phyloP scores from a whole-genome alignment of 208 protist genomes.

The Crithidia acanthocephali region DNA sequence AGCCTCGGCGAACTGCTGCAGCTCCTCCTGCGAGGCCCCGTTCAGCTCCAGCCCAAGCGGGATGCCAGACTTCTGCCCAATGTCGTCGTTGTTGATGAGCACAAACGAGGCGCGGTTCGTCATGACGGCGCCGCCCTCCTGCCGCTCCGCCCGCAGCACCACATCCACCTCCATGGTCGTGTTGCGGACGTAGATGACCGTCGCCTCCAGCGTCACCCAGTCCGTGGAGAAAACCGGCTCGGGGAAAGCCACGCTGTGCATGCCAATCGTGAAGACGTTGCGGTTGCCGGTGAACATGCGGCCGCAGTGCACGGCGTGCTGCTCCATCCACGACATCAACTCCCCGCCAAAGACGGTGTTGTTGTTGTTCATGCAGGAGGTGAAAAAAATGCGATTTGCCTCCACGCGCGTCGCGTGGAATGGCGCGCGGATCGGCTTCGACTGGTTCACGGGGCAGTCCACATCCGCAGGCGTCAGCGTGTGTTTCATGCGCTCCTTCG shows the following conservation, averaged over 20 bases:
- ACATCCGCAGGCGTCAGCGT: slow-evolving; percentile 50
- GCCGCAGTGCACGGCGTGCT: slow-evolving; percentile 85
- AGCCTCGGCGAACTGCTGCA: slow-evolving; percentile 72
- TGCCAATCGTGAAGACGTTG: slow-evolving; percentile 87
- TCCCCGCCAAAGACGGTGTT: slow-evolving; percentile 94
- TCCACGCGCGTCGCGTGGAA: slow-evolving; percentile 57
- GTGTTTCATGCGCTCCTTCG: slow-evolving; percentile 15
- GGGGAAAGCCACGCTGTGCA: slow-evolving; percentile 90
- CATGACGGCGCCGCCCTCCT: slow-evolving; percentile 42
- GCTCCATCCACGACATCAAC: slow-evolving; percentile 93
- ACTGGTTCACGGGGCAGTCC: slow-evolving; percentile 65
- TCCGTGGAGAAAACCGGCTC: slow-evolving; percentile 87
- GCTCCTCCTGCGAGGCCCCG: slow-evolving; percentile 69
- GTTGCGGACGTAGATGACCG: slow-evolving; percentile 88
- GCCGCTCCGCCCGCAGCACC: slow-evolving; percentile 67
- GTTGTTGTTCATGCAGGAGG: slow-evolving; percentile 90
- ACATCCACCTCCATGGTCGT: slow-evolving; percentile 93
- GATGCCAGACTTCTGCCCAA: slow-evolving; percentile 80
- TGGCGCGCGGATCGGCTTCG: slow-evolving; percentile 56
- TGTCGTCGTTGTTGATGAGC: slow-evolving; percentile 85
- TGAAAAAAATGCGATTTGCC: slow-evolving; percentile 90
- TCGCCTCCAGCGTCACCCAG: slow-evolving; percentile 86
- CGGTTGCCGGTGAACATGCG: slow-evolving; percentile 89
- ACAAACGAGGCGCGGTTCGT: slow-evolving; percentile 91
- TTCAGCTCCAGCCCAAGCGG: slow-evolving; percentile 71